Conservation (phyloP, 2,329 filamentous ascomycete species). For the Passalora sequoiae region DNA sequence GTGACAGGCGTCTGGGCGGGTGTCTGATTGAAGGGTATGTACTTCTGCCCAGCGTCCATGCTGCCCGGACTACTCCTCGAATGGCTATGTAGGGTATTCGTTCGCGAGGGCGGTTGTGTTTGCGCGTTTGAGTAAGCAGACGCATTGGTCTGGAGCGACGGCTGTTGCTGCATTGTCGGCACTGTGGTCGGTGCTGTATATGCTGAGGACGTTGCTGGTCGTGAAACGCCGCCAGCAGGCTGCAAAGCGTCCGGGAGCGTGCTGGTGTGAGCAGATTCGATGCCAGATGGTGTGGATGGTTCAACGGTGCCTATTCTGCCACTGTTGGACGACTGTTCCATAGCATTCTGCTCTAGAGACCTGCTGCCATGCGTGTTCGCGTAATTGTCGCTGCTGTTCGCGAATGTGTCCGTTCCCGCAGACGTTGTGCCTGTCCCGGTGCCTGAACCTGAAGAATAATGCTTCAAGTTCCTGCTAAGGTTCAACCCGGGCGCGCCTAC, state of each 20-base stretch:
- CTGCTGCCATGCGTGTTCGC: slow-evolving; percentile 30
- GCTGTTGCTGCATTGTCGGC: slow-evolving; percentile 50
- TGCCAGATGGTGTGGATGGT: slow-evolving; percentile 18
- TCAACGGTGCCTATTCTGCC: slow-evolving; percentile 23
- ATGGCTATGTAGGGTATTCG: slow-evolving; percentile 63
- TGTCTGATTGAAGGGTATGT: slow-evolving; percentile 60
- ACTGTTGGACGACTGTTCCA: slow-evolving; percentile 19
- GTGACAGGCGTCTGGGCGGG: slow-evolving; percentile 48
- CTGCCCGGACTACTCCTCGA: slow-evolving; percentile 74
- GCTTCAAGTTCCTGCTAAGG: too few relatives aligned
- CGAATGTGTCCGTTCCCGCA: slow-evolving; percentile 42
- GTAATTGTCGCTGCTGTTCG: slow-evolving; percentile 35
- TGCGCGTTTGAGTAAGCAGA: slow-evolving; percentile 51
- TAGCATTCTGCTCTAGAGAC: slow-evolving; percentile 6
- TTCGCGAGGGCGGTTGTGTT: slow-evolving; percentile 53
- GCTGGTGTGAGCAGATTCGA: slow-evolving; percentile 30
- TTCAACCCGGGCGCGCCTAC: slow-evolving; percentile 46
- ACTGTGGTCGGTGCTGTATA: slow-evolving; percentile 56
- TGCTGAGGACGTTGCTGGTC: slow-evolving; percentile 49
- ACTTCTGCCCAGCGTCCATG: slow-evolving; percentile 45
- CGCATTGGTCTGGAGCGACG: slow-evolving; percentile 46
- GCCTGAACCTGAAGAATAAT: slow-evolving; percentile 25
- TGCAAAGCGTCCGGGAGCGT: slow-evolving; percentile 57
- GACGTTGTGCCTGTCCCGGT: slow-evolving; percentile 36
- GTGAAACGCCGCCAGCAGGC: slow-evolving; percentile 46